phyloP scores from a whole-genome alignment of 2,329 filamentous ascomycete species.

The Colletotrichum liaoningense region DNA sequence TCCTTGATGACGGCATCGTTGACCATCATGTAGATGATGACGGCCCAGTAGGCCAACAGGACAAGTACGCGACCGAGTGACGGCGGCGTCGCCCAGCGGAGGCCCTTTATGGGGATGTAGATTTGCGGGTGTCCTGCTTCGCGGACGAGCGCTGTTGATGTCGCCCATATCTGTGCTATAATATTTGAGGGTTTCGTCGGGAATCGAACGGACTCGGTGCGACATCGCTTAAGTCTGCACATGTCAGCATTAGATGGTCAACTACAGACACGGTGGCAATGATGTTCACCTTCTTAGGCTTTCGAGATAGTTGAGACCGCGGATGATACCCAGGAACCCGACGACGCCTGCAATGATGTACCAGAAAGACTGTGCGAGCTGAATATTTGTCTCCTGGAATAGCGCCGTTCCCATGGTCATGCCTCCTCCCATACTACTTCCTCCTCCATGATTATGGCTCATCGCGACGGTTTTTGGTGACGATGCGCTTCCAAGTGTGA shows the following conservation, averaged over 20 bases:
- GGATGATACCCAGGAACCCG: slow-evolving; percentile 53
- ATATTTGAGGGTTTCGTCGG: slow-evolving; percentile 63
- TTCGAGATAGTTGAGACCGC: slow-evolving; percentile 56
- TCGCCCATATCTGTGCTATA: slow-evolving; percentile 66
- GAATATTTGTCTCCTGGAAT: slow-evolving; percentile 59
- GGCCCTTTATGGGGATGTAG: slow-evolving; percentile 56
- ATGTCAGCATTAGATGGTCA: background rate
- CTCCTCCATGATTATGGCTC: slow-evolving; percentile 38
- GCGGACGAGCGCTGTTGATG: slow-evolving; percentile 66
- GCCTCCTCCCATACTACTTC: slow-evolving; percentile 25
- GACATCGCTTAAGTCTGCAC: slow-evolving; percentile 59
- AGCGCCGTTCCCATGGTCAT: slow-evolving; percentile 48
- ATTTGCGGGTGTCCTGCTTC: slow-evolving; percentile 68
- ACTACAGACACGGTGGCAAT: background rate
- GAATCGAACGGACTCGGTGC: slow-evolving; percentile 55
- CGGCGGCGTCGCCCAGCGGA: slow-evolving; percentile 69
- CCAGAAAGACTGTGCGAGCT: slow-evolving; percentile 68
- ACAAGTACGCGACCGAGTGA: slow-evolving; percentile 66
- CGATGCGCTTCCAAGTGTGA: background rate
- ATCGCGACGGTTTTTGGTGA: slow-evolving; percentile 6
- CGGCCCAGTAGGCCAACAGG: slow-evolving; percentile 67
- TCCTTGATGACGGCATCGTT: slow-evolving; percentile 61
- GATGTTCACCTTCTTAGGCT: slow-evolving; percentile 53
- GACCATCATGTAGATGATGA: slow-evolving; percentile 69
- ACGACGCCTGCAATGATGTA: slow-evolving; percentile 66